Conservation (phyloP, 805 yeast species). For the Kuraishia cidri region DNA sequence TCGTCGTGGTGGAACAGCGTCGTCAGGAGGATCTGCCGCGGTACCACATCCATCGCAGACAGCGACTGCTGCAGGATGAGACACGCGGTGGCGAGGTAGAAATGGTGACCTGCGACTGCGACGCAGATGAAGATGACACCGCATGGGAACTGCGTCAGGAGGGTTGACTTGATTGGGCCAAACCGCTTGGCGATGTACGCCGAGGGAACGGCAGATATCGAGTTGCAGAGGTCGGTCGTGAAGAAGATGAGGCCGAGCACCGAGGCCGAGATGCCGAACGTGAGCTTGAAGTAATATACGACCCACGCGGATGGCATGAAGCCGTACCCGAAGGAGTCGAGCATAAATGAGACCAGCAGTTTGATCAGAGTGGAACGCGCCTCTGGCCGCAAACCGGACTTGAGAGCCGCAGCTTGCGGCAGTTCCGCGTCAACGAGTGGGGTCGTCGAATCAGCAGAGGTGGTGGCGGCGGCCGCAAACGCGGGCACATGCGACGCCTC, state of each 20-base stretch:
- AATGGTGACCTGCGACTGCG: slow-evolving; percentile 31
- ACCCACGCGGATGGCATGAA: slow-evolving; percentile 88
- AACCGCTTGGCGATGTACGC: slow-evolving; percentile 53
- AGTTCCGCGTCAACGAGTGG: slow-evolving; percentile 6
- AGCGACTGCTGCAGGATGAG: slow-evolving; percentile 52
- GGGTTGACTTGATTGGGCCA: slow-evolving; percentile 77
- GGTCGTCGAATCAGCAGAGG: slow-evolving; percentile 6
- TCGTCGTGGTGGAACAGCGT: slow-evolving; percentile 55
- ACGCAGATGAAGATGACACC: slow-evolving; percentile 50
- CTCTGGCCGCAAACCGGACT: slow-evolving; percentile 27
- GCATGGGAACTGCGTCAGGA: slow-evolving; percentile 71
- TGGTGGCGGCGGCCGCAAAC: slow-evolving; percentile 8
- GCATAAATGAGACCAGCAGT: slow-evolving; percentile 56
- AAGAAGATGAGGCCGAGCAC: slow-evolving; percentile 64
- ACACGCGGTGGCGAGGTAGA: slow-evolving; percentile 36
- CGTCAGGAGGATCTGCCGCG: slow-evolving; percentile 75
- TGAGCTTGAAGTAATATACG: slow-evolving; percentile 64
- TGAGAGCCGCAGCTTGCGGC: neutral
- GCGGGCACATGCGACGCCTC: slow-evolving; percentile 28
- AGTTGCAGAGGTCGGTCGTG: slow-evolving; percentile 49
- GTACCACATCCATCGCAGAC: slow-evolving; percentile 85
- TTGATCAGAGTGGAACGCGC: slow-evolving; percentile 35
- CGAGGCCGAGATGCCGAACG: slow-evolving; percentile 44
- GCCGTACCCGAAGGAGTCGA: slow-evolving; percentile 84
- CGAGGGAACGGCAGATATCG: slow-evolving; percentile 70